Evolutionary conservation across 768 basidiomycete species (phyloP).

Genomic region (Asterophora parasitica): DNA sequence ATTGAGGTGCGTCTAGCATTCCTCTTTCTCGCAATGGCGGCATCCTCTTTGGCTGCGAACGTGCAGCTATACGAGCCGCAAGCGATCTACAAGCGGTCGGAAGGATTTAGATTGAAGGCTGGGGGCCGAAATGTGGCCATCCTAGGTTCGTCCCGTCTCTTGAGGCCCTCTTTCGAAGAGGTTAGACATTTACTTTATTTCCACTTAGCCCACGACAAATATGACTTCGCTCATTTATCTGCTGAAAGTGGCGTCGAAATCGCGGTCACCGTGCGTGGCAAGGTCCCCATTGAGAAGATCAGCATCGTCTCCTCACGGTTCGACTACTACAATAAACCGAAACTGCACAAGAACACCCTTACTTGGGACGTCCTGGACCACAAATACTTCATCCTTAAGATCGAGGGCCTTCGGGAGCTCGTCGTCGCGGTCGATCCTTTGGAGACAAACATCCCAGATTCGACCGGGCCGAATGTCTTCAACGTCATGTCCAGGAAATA

Average conservation of each 20-base stretch:
- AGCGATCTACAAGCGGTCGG: conserved; percentile 9
- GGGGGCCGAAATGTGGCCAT: conserved; percentile 12
- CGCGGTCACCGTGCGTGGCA: conserved; percentile 10
- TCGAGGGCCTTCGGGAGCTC: conserved; percentile 15
- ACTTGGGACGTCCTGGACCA: conserved; percentile 11
- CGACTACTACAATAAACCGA: conserved; percentile 13
- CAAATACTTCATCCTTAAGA: conserved; percentile 13
- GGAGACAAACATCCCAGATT: conserved; percentile 5
- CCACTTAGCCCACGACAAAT: conserved; percentile 9
- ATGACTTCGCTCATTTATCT: conserved; percentile 17
- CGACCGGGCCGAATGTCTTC: conserved; percentile 12
- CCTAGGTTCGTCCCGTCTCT: conserved; percentile 5
- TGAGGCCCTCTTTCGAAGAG: not conserved
- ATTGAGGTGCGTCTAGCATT: conserved; percentile 3
- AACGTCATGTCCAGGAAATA: conserved; percentile 13
- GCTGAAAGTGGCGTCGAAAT: conserved; percentile 12
- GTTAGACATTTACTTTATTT: not conserved
- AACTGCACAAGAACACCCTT: conserved; percentile 10
- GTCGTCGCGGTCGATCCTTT: conserved; percentile 16
- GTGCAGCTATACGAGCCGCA: conserved; percentile 13
- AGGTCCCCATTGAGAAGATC: conserved; percentile 7
- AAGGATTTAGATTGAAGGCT: conserved; percentile 8
- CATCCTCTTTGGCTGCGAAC: conserved; percentile 6
- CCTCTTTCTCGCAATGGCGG: conserved; percentile 6
- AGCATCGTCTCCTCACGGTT: conserved; percentile 13